phyloP scores from a whole-genome alignment of 495 filamentous ascomycete species.

The Hapsidospora chrysogenum region DNA sequence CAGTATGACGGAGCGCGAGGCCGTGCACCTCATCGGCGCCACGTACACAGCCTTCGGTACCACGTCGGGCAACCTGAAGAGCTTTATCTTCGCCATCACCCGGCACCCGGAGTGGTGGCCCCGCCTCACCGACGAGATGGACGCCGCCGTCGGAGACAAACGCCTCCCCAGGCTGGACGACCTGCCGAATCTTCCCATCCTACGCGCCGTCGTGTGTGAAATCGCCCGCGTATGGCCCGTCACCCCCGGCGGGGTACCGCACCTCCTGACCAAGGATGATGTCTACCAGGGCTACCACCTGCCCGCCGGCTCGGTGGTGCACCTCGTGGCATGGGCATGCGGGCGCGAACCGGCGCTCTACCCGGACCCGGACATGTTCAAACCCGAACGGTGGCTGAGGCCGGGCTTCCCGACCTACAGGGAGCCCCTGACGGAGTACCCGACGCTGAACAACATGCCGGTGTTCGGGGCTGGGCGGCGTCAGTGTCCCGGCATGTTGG shows the following conservation, averaged over 20 bases:
- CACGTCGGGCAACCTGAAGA: not conserved
- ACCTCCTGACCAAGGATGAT: too few species aligned
- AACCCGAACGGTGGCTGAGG: constrained; percentile 32
- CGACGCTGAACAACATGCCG: constrained; percentile 25
- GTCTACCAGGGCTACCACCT: constrained; percentile 26
- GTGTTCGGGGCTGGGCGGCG: constrained; percentile 45
- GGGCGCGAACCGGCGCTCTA: constrained; percentile 28
- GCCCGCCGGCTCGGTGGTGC: constrained; percentile 24
- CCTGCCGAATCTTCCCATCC: constrained; percentile 18
- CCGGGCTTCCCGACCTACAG: constrained; percentile 35
- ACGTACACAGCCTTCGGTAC: too few species aligned
- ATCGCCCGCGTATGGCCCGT: constrained; percentile 26
- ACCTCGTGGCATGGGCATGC: too few species aligned
- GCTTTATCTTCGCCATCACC: not conserved
- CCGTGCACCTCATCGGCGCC: too few species aligned
- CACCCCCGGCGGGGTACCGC: constrained; percentile 24
- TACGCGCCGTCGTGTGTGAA: constrained; percentile 37
- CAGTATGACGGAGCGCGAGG: too few species aligned
- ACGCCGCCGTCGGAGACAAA: not conserved
- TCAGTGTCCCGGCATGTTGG: constrained; percentile 42
- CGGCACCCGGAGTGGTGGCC: not conserved
- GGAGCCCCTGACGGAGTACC: constrained; percentile 24
- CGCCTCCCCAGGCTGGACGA: constrained; percentile 26
- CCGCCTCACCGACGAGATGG: not conserved
- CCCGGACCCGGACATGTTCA: constrained; percentile 31